A percentile compares a stretch with the other conserved stretches of the same genome.
These are phyloP conservation scores for Ophiostoma ulmi DNA, from an alignment of 2,329 filamentous ascomycete genomes.

Conservation along the genomic window DNA sequence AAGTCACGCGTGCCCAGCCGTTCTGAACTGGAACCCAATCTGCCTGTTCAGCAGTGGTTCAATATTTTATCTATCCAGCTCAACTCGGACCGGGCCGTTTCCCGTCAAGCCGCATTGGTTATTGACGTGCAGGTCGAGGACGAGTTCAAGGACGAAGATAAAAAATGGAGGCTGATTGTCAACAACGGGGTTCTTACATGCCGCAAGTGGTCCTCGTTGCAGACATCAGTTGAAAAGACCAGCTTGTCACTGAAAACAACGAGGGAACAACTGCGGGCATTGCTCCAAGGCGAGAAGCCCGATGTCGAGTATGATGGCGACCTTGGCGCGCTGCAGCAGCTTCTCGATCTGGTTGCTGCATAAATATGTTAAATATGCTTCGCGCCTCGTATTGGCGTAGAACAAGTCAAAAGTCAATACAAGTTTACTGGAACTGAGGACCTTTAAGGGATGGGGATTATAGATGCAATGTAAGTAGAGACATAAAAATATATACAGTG, in stretches of 20 bases:
- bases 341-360: background rate
- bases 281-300: background rate
- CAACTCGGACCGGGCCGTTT: background rate
- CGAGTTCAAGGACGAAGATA: background rate
- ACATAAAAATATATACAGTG: background rate
- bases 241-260: background rate
- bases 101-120: background rate
- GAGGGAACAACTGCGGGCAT: background rate
- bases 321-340: constrained; percentile 1
- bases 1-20: constrained; percentile 13
- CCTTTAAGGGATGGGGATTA: too few relatives aligned
- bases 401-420: too few relatives aligned
- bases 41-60: constrained; percentile 6
- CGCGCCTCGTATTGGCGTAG: background rate
- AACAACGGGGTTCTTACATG: background rate
- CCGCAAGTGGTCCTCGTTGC: background rate
- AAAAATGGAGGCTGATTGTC: constrained; percentile 3
- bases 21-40: background rate
- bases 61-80: background rate
- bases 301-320: background rate
- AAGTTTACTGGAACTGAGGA: too few relatives aligned
- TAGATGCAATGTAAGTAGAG: too few relatives aligned
- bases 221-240: background rate
- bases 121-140: background rate
- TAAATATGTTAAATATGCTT: background rate